These are phyloP conservation scores for Purpureocillium takamizusanense DNA, from an alignment of 2,329 filamentous ascomycete species.

Conservation along the genomic window DNA sequence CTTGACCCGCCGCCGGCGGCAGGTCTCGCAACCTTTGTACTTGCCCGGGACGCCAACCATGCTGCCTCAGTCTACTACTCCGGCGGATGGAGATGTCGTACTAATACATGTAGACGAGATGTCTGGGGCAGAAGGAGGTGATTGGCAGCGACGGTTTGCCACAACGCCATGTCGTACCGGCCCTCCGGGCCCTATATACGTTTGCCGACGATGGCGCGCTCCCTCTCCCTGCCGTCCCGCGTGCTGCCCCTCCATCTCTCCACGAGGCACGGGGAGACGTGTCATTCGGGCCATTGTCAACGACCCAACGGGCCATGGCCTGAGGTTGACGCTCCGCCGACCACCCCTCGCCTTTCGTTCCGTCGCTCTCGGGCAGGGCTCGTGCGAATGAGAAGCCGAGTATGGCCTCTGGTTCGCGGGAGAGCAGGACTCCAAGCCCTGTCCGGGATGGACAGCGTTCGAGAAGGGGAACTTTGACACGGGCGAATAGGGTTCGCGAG, in stretches of 20 bases:
- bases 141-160: neutral
- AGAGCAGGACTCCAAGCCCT: neutral
- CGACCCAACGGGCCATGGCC: constrained; percentile 2
- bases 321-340: neutral
- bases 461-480: neutral
- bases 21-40: constrained; percentile 57
- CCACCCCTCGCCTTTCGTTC: neutral
- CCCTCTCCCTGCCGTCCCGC: neutral
- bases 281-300: too few relatives aligned
- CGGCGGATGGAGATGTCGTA: neutral
- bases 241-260: too few relatives aligned
- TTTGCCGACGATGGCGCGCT: neutral
- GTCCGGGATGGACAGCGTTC: neutral
- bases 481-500: constrained; percentile 2
- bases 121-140: neutral
- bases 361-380: neutral
- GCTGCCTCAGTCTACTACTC: neutral
- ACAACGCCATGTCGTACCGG: neutral
- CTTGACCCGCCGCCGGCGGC: constrained; percentile 48
- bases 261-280: too few relatives aligned
- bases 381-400: neutral
- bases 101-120: neutral
- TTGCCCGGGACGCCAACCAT: constrained; percentile 57
- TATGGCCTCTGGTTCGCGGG: neutral
- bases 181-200: constrained; percentile 2